Conservation (phyloP, 2,329 filamentous ascomycete species). For the Cercospora beticola region DNA sequence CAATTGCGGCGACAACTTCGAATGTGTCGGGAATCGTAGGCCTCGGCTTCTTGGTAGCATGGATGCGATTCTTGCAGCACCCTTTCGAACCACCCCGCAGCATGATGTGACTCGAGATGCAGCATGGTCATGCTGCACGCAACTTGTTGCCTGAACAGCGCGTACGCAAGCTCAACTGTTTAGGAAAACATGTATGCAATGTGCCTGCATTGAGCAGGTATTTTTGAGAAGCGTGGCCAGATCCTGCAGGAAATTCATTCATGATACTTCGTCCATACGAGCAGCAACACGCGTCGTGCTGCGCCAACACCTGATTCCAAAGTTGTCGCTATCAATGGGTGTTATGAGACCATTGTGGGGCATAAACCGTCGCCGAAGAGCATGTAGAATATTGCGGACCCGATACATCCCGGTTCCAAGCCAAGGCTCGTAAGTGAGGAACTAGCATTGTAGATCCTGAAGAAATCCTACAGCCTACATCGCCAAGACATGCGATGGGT, state of each 20-base stretch:
- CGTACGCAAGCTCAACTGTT: background rate
- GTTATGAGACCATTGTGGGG: background rate
- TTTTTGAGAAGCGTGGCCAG: background rate
- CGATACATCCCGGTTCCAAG: background rate
- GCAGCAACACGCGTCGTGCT: background rate
- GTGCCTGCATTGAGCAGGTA: background rate
- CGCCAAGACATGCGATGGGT: background rate
- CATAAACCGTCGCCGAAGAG: background rate
- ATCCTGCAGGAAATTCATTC: background rate
- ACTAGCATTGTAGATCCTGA: background rate
- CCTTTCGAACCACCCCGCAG: background rate
- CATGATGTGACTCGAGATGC: background rate
- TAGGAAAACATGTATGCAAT: background rate
- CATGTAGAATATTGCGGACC: background rate
- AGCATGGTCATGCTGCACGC: background rate
- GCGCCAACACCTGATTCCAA: background rate
- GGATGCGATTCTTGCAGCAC: background rate
- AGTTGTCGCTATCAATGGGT: background rate
- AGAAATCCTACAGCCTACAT: conserved; percentile 3
- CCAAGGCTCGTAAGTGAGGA: background rate
- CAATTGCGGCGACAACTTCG: background rate
- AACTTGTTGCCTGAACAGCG: background rate
- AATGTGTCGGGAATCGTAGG: background rate
- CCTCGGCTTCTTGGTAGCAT: background rate
- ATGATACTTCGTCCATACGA: background rate